Conservation (phyloP, 2,329 filamentous ascomycete genomes). For the Westerdykella ornata region DNA sequence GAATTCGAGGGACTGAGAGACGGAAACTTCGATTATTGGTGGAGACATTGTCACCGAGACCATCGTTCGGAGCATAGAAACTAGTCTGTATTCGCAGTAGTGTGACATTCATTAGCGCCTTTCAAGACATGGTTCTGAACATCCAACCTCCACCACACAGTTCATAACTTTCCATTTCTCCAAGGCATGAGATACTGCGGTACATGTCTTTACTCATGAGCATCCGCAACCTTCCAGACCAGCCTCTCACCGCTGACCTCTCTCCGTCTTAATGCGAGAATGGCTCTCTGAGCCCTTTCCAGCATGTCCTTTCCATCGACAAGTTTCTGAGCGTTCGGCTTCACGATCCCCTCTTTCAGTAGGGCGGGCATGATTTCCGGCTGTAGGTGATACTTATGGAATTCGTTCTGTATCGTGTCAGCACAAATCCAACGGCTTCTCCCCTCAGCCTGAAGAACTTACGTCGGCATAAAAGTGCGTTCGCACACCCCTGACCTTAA, state of each 20-base stretch:
- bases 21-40: too few relatives aligned
- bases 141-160: too few relatives aligned
- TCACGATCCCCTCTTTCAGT: constrained; percentile 36
- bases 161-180: too few relatives aligned
- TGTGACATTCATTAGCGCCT: too few relatives aligned
- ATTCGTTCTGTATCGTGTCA: constrained; percentile 42
- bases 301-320: constrained; percentile 41
- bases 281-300: constrained; percentile 39
- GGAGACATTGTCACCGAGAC: too few relatives aligned
- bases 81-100: too few relatives aligned
- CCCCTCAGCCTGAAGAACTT: constrained; percentile 12
- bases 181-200: too few relatives aligned
- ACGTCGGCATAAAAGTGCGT: constrained; percentile 51
- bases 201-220: too few relatives aligned
- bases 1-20: too few relatives aligned
- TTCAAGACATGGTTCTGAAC: too few relatives aligned
- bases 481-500: constrained; percentile 49
- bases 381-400: constrained; percentile 51
- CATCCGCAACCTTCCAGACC: constrained; percentile 35
- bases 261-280: constrained; percentile 41
- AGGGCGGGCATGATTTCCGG: constrained; percentile 50
- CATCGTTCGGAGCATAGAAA: too few relatives aligned
- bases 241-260: constrained; percentile 43
- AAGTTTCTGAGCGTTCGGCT: constrained; percentile 38
- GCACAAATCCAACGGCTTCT: background rate